Evolutionary conservation across 1,284 basidiomycete genomes (phyloP).

Genomic region (Cryptococcus maquisensis): DNA sequence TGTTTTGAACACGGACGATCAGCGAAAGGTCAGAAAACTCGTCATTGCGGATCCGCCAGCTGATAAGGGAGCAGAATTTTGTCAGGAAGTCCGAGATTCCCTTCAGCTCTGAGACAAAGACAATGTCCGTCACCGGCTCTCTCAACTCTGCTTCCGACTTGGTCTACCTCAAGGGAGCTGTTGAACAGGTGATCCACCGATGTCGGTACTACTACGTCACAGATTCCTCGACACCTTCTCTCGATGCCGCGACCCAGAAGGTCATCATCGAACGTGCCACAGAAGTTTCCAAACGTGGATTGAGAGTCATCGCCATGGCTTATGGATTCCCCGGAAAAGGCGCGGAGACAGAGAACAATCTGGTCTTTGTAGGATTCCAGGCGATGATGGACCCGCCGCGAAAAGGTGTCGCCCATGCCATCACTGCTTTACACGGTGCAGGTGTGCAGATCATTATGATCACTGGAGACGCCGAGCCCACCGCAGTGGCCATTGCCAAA

Average conservation of each 20-base stretch:
- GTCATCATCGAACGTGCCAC: constrained; percentile 68
- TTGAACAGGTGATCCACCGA: constrained; percentile 76
- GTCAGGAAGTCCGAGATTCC: constrained; percentile 72
- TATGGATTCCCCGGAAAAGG: constrained; percentile 62
- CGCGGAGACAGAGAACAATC: constrained; percentile 45
- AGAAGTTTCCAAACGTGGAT: constrained; percentile 66
- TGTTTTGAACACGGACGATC: constrained; percentile 65
- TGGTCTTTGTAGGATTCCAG: constrained; percentile 87
- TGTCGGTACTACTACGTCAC: constrained; percentile 85
- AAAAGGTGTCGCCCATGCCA: constrained; percentile 84
- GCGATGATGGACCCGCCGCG: constrained; percentile 95
- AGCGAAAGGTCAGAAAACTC: constrained; percentile 57
- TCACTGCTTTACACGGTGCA: constrained; percentile 70
- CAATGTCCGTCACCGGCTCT: constrained; percentile 81
- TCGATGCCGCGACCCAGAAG: constrained; percentile 64
- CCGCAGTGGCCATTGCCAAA: constrained; percentile 81
- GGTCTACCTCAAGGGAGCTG: constrained; percentile 88
- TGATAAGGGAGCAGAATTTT: constrained; percentile 54
- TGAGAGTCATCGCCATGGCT: constrained; percentile 86
- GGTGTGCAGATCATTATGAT: constrained; percentile 98
- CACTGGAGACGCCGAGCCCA: constrained; percentile 89
- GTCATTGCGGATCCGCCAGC: background rate
- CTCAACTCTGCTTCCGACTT: constrained; percentile 58
- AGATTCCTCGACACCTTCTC: constrained; percentile 71
- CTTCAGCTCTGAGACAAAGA: constrained; percentile 90